phyloP scores from a whole-genome alignment of 257 asterid genomes.

The Ehretia macrophylla region DNA sequence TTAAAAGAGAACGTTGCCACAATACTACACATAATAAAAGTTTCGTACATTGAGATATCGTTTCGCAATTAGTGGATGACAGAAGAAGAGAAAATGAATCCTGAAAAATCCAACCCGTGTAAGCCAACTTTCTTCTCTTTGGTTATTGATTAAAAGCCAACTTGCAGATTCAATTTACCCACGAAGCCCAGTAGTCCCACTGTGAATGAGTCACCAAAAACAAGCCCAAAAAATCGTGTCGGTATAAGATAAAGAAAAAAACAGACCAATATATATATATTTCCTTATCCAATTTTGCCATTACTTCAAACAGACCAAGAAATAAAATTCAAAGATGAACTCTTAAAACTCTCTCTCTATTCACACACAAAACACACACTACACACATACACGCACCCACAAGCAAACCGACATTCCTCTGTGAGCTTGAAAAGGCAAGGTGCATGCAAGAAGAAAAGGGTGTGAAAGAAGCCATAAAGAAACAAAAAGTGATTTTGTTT shows the following conservation, averaged over 20 bases:
- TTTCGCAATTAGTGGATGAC: too few species aligned
- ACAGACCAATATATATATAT: not conserved
- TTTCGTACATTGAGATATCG: too few species aligned
- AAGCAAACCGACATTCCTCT: slow-evolving; percentile 37
- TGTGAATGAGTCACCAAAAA: not conserved
- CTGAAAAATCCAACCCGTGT: too few species aligned
- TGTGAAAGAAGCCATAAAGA: slow-evolving; percentile 28
- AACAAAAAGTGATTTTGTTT: not conserved
- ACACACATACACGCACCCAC: not conserved
- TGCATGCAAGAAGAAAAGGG: slow-evolving; percentile 24
- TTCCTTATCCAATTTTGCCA: not conserved
- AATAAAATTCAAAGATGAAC: slow-evolving; percentile 21
- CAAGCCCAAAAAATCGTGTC: not conserved
- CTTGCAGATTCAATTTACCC: not conserved
- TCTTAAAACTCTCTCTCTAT: slow-evolving; percentile 9
- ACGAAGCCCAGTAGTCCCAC: too few species aligned
- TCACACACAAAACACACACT: not conserved
- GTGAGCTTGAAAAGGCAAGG: slow-evolving; percentile 15
- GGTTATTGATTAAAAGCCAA: not conserved
- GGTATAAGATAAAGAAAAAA: not conserved
- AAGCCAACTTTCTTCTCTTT: too few species aligned
- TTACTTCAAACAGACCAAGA: not conserved
- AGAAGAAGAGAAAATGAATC: too few species aligned
- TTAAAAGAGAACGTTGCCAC: too few species aligned
- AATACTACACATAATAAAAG: too few species aligned